Base-by-base conservation (phyloP, 805 yeast species). In the Candida awuae region DNA sequence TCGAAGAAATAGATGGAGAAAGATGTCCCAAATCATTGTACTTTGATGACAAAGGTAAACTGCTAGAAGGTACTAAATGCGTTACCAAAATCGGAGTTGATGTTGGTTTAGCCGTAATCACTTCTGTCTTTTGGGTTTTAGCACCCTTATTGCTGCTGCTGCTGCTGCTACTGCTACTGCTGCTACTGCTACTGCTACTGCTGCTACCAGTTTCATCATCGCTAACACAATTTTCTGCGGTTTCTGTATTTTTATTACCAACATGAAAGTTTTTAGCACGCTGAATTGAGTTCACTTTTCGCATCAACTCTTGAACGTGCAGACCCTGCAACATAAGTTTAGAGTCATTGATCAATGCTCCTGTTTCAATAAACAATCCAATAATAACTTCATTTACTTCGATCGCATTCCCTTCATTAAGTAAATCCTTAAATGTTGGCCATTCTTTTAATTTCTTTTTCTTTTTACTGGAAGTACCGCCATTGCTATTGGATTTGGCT, bases 321-420 rank as follows among this genome's bases (percentile, higher is more conserved):
- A 67, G 55, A 0, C 79, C 68, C 38, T 83, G 61, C 34, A 77
- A 51, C 68, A 80, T 68, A 43, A 83, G 56, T 49, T 78, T 77
- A 59, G 77, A 64, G 51, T 83, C 90, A 43, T 77, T 71, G 0
- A 75, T 75, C 31, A 79, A 55, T 0, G 77, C 73, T 1, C 81
- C 77, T 4, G 74, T 62, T 46, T 83, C 84, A 49, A 73, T 75
- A 32, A 82, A 70, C 33, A 75, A 55, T 42, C 77, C 80, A 30
- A 83, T 65, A 6, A 76, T 63, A 32, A 63, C 59, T 43, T 73
- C 78, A 12, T 71, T 63, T 5, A 86, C 78, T 12, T 75, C 30
- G 1, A 10, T 18, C 8, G 22, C 15, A 18, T 36, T 28, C 37
- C 67, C 63, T 2, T 80, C 73, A 0, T 77, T 67, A 0, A 79